Percentiles rank a stretch among this genome's conserved stretches.
Conservation (phyloP, 305 asterid genomes). For the Ilex paraguariensis region DNA sequence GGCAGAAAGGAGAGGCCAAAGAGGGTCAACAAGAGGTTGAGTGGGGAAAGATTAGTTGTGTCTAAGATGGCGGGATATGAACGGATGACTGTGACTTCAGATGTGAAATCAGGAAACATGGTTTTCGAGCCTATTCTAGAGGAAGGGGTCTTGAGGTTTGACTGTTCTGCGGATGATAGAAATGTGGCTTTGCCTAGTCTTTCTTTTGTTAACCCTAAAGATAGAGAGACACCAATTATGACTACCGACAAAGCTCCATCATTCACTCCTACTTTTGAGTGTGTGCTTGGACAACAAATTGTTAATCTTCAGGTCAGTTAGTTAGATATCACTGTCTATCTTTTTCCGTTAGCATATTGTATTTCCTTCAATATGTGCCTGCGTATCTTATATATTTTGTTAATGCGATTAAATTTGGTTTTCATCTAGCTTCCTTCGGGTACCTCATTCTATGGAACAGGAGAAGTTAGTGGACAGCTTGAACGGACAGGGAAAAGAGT, state of each 20-base stretch:
- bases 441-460: constrained; percentile 95
- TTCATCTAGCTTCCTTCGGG: constrained; percentile 65
- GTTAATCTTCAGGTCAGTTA: constrained; percentile 61
- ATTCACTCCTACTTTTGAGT: constrained; percentile 63
- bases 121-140: constrained; percentile 78
- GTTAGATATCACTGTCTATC: neutral
- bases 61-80: constrained; percentile 60
- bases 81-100: constrained; percentile 26
- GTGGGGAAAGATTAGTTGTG: constrained; percentile 23
- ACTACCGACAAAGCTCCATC: constrained; percentile 40
- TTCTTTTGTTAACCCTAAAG: constrained; percentile 56
- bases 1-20: too few relatives aligned
- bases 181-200: constrained; percentile 75
- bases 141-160: constrained; percentile 91
- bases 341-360: constrained; percentile 7
- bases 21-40: constrained; percentile 23
- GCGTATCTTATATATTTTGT: constrained; percentile 3
- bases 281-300: constrained; percentile 56
- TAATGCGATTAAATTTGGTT: too few relatives aligned
- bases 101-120: constrained; percentile 55
- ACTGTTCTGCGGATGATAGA: constrained; percentile 75
- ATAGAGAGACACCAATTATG: constrained; percentile 65
- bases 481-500: constrained; percentile 98
- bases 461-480: constrained; percentile 96
- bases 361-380: neutral